A percentile compares a stretch with the other conserved stretches of the same genome.
phyloP scores from a whole-genome alignment of 2,329 filamentous ascomycete species.

The Fusarium tricinctum region DNA sequence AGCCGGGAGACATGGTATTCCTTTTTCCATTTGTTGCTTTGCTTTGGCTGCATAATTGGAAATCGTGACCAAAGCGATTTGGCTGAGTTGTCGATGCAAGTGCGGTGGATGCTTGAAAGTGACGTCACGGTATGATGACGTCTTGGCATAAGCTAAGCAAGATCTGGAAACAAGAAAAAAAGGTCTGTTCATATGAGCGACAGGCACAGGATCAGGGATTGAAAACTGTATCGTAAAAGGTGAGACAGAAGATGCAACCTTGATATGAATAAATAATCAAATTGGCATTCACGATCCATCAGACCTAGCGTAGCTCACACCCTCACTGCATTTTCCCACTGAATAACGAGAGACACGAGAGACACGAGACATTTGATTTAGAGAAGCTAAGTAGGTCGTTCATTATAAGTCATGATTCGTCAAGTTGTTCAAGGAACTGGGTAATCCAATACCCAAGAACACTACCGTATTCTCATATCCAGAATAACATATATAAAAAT shows the following conservation, averaged over 20 bases:
- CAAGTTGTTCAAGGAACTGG: slow-evolving; percentile 30
- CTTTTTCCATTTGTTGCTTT: not conserved
- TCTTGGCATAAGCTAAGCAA: slow-evolving; percentile 12
- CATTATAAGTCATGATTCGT: slow-evolving; percentile 49
- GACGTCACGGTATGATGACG: slow-evolving; percentile 37
- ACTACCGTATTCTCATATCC: slow-evolving; percentile 17
- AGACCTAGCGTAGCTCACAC: too few species aligned
- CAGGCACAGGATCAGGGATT: slow-evolving; percentile 17
- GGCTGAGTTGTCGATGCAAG: not conserved
- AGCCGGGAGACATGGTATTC: not conserved
- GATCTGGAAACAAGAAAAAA: slow-evolving; percentile 18
- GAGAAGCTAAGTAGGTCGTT: slow-evolving; percentile 18
- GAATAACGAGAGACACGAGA: not conserved
- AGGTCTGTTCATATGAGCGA: slow-evolving; percentile 7
- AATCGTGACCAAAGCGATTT: slow-evolving; percentile 7
- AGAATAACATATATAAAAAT: slow-evolving; percentile 15
- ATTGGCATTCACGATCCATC: not conserved
- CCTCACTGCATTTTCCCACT: not conserved
- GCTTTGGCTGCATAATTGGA: not conserved
- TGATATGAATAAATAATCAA: not conserved
- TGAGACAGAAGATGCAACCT: not conserved
- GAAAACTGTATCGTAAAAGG: not conserved
- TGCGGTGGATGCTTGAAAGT: slow-evolving; percentile 4
- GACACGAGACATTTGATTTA: not conserved
- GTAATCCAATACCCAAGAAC: slow-evolving; percentile 17